Percentiles rank a stretch among this genome's conserved stretches.
phyloP scores from a whole-genome alignment of 495 filamentous ascomycete species.

The Letharia lupina region DNA sequence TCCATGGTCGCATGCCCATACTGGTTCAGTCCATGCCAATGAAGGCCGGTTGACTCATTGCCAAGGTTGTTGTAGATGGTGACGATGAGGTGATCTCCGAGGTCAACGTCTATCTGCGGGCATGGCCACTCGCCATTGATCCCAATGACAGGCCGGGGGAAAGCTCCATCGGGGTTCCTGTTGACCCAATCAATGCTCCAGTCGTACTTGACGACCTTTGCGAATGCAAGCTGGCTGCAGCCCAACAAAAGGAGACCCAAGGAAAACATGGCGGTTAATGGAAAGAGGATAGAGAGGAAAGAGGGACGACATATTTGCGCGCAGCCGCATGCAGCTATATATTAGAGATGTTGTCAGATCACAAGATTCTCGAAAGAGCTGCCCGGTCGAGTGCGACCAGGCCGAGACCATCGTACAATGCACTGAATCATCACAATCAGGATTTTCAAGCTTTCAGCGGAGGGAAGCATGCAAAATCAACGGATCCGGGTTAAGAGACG shows the following conservation, averaged over 20 bases:
- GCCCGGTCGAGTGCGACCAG: not conserved
- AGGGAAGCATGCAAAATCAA: not conserved
- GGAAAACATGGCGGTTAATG: constrained; percentile 25
- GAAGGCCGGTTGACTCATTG: constrained; percentile 59
- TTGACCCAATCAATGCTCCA: constrained; percentile 75
- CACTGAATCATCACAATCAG: not conserved
- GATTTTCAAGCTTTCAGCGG: not conserved
- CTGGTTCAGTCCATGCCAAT: constrained; percentile 77
- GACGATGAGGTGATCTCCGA: constrained; percentile 64
- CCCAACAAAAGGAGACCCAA: constrained; percentile 31
- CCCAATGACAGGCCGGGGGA: constrained; percentile 60
- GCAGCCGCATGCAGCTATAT: constrained; percentile 7
- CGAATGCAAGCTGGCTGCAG: constrained; percentile 33
- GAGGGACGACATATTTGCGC: not conserved
- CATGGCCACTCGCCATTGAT: constrained; percentile 78
- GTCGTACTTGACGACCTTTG: constrained; percentile 63
- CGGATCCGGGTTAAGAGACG: not conserved
- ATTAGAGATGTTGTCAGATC: not conserved
- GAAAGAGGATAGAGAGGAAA: not conserved
- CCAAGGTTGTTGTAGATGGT: constrained; percentile 66
- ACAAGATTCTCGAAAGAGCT: not conserved
- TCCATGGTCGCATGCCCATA: constrained; percentile 65
- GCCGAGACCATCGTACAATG: not conserved
- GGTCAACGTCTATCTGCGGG: constrained; percentile 56
- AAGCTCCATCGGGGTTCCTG: constrained; percentile 65